These are phyloP conservation scores for Cercis canadensis DNA, from an alignment of 306 rosid species.

Conservation along the genomic window DNA sequence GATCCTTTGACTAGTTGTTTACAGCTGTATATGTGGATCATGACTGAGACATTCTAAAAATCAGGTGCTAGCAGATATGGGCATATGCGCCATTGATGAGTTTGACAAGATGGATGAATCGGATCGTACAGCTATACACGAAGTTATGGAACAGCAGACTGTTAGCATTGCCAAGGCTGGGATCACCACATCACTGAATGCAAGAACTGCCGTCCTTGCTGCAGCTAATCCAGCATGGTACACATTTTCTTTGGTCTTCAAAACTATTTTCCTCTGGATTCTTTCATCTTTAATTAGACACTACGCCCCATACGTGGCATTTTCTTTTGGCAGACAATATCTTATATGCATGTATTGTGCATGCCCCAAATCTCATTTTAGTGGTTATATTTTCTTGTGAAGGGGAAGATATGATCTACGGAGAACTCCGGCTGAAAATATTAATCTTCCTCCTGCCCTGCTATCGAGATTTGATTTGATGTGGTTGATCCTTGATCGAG, in stretches of 20 bases:
- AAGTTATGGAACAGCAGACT: slow-evolving; percentile 99
- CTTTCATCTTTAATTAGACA: slow-evolving; percentile 17
- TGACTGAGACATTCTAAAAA: slow-evolving; percentile 36
- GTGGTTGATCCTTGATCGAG: slow-evolving; percentile 98
- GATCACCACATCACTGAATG: slow-evolving; percentile 95
- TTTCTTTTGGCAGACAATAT: slow-evolving; percentile 22
- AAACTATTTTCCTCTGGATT: background rate
- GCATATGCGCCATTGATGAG: slow-evolving; percentile 97
- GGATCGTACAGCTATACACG: slow-evolving; percentile 97
- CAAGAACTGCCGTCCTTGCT: slow-evolving; percentile 98
- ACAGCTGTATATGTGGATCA: slow-evolving; percentile 32
- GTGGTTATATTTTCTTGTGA: slow-evolving; percentile 37
- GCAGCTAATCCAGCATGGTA: slow-evolving; percentile 99
- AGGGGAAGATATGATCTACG: slow-evolving; percentile 99
- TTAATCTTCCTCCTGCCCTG: slow-evolving; percentile 95
- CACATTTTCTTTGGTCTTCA: slow-evolving; percentile 8
- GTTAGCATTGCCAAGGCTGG: slow-evolving; percentile 99
- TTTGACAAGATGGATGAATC: slow-evolving; percentile 99
- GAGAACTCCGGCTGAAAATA: slow-evolving; percentile 98
- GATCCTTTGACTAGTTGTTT: slow-evolving; percentile 32
- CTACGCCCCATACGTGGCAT: slow-evolving; percentile 9
- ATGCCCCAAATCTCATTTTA: slow-evolving; percentile 39
- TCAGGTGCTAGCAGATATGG: slow-evolving; percentile 98
- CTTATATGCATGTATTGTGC: slow-evolving; percentile 6
- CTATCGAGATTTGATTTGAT: slow-evolving; percentile 95